These are phyloP conservation scores for Monosporozyma aerobia DNA, from an alignment of 805 yeast genomes.

Conservation along the genomic window DNA sequence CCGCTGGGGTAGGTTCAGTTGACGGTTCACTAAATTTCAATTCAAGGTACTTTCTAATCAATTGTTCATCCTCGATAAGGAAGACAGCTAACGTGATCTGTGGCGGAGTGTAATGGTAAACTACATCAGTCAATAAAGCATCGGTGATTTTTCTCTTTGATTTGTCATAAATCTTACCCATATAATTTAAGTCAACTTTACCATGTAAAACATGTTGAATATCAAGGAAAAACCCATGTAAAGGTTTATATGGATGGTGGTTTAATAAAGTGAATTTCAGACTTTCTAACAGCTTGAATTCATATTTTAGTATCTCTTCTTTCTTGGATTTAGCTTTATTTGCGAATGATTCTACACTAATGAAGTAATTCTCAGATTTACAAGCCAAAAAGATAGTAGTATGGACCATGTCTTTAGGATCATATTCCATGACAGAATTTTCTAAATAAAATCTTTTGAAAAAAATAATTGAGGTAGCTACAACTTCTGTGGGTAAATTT, in stretches of 20 bases:
- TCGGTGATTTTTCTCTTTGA: constrained; percentile 60
- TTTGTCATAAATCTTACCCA: constrained; percentile 62
- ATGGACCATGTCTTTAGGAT: constrained; percentile 73
- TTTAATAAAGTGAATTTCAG: constrained; percentile 71
- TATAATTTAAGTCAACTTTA: constrained; percentile 41
- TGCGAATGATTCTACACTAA: constrained; percentile 73
- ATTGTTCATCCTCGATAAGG: constrained; percentile 52
- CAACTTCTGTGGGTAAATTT: constrained; percentile 79
- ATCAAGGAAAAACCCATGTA: constrained; percentile 93
- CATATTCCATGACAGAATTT: constrained; percentile 77
- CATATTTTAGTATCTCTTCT: constrained; percentile 63
- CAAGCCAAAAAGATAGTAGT: constrained; percentile 87
- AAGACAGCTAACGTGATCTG: constrained; percentile 89
- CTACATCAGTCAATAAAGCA: constrained; percentile 66
- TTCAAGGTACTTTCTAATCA: constrained; percentile 58
- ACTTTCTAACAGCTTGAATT: constrained; percentile 65
- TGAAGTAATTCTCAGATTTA: constrained; percentile 84
- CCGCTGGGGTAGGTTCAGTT: constrained; percentile 6
- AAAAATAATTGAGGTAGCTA: constrained; percentile 78
- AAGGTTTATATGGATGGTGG: constrained; percentile 81
- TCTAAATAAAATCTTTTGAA: constrained; percentile 71
- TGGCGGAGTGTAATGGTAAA: constrained; percentile 81
- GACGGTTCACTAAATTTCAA: constrained; percentile 41
- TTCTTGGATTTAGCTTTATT: constrained; percentile 60
- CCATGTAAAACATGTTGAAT: constrained; percentile 52